These are phyloP conservation scores for Aspergillus terreus DNA, from an alignment of 2,329 filamentous ascomycete species.

Conservation along the genomic window DNA sequence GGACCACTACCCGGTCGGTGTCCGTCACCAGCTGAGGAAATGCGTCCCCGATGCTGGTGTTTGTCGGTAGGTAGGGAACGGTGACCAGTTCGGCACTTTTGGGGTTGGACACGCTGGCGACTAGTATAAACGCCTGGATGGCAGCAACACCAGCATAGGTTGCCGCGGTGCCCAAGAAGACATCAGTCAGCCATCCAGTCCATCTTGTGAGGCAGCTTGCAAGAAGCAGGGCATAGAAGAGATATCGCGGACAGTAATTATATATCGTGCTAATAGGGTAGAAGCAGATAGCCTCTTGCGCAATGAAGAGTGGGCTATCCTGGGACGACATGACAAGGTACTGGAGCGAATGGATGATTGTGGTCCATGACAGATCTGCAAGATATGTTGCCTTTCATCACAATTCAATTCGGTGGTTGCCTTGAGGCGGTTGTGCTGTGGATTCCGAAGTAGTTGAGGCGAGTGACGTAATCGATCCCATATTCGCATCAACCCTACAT, in stretches of 20 bases:
- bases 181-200: conserved; percentile 29
- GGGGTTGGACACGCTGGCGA: conserved; percentile 13
- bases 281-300: conserved; percentile 26
- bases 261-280: conserved; percentile 34
- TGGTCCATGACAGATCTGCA: no score
- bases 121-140: conserved; percentile 30
- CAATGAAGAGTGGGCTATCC: conserved; percentile 20
- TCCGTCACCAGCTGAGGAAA: conserved; percentile 23
- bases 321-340: background rate
- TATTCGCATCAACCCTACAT: no score
- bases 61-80: conserved; percentile 19
- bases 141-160: conserved; percentile 31
- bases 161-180: conserved; percentile 30
- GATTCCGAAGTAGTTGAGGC: no score
- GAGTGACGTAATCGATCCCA: no score
- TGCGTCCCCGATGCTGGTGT: conserved; percentile 9
- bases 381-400: no score
- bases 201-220: conserved; percentile 26
- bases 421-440: no score
- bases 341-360: no score
- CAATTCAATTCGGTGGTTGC: no score
- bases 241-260: conserved; percentile 29
- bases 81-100: conserved; percentile 13
- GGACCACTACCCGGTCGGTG: conserved; percentile 15
- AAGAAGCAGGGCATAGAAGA: conserved; percentile 29